Base-by-base conservation (phyloP, 495 filamentous ascomycete species). In the Penicillium coprophilum region DNA sequence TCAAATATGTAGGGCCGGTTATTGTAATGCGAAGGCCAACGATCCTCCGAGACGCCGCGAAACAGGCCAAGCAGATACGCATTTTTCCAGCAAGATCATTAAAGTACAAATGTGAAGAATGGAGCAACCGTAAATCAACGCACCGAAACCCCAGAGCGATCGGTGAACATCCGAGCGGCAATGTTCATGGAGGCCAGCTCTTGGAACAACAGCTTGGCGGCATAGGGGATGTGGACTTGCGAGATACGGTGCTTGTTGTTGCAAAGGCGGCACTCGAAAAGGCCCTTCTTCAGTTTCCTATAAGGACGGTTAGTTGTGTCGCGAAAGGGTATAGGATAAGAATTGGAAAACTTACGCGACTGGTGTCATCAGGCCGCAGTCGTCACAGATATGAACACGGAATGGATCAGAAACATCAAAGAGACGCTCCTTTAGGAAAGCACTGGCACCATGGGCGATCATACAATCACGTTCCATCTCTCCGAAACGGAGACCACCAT, bases 381-480 rank as follows among this genome's bases (percentile, higher is more conserved):
- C 94, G 72, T 99, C 94, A 75, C 94, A 99, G 58, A 99, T 87
- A 70, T 99, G 95, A 50, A 99, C 95, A 62, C 91, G 80, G 83
- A 96, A 97, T n/a, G 94, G 92, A 74, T 99, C 94, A 55, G 87
- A 92, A 41, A 97, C 95, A 71, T 97, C 92, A 62, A 99, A 97
- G 58, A 99, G 77, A 59, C 93, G 81, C 81, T 99, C 94, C 78
- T 97, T 97, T 70, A 99, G 78, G 83, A 99, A 97, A 5, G 91
- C 85, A 58, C 89, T 91, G 27, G 94, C 94, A 68, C 94, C 94
- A 73, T 99, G 95, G 28, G 95, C 88, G 73, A 99, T 97, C 95
- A 99, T 97, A 76, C 94, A 99, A 83, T 99, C 94, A 72, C 94
- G 92, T 76, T 99, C 94, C 94, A 99, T 99, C 81, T 99, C 94